Base-by-base conservation (phyloP, 306 rosid species). In the Ormosia emarginata region DNA sequence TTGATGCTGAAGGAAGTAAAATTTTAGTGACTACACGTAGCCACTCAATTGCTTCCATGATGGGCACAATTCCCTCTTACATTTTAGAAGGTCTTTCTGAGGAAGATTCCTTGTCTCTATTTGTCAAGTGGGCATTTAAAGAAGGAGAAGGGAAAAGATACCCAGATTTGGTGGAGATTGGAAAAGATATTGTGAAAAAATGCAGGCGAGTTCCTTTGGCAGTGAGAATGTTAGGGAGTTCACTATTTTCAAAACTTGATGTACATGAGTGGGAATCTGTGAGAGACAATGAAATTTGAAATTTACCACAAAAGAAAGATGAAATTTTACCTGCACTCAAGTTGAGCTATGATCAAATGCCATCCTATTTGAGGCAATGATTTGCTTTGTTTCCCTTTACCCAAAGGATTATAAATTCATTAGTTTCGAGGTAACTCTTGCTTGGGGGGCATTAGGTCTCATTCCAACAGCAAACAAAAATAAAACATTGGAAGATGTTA, bases 401-500 rank as follows among this genome's bases (percentile, higher is more conserved):
- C 69, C 78, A 41, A 78, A 71, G 58, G 80, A 77, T 49, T n/a
- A 7, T 33, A 0, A 0, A 2, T 80, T 78, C 24, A 0, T 0
- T 0, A 67, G 14, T 14, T 11, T 0, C 1, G 8, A 15, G 0
- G 7, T 83, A 70, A 30, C 36, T 14, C 0, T 0, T 0, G 30
- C 77, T 36, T 88, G 91, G 91, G 75, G 67, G 70, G 84, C 89
- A 73, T 80, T 65, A 0, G 89, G 84, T n/a, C 13, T 85, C 43
- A 85, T 83, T 56, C 78, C 49, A 5, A 59, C 82, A 18, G 41
- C 75, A 1, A 24, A 78, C 0, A 41, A 12, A 37, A 65, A 68
- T 11, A 13, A 17, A 24, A 49, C 41, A 0, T 32, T 13, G 0
- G 56, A 73, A 62, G 86, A 81, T 8, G 18, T 85, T 75, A 87